Base-by-base conservation (phyloP, 225 moss, liverwort and hornwort species). In the Physcomitrellopsis africana region DNA sequence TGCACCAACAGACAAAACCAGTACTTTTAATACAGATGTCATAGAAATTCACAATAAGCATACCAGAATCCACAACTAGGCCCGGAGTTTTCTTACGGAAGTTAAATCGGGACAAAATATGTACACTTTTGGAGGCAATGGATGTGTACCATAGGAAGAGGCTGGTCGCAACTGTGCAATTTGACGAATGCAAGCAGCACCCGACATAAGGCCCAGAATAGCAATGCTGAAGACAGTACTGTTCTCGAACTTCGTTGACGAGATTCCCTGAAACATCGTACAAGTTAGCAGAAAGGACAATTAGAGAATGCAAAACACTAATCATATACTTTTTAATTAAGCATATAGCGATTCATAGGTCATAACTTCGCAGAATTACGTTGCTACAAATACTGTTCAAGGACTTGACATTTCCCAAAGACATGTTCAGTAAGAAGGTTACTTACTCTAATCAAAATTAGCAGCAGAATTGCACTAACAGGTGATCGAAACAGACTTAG, bases 401-500 rank as follows among this genome's bases (percentile, higher is more conserved):
- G 53, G 52, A 26, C 24, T n/a, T 9, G 0, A 42, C 24, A 19
- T 59, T 13, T 68, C 44, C 47, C 16, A 20, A 27, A 37, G 19
- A 7, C n/a, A 41, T 61, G 24, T 69, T 76, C 22, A 51, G 37
- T 51, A 42, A 16, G 37, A 49, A 60, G 68, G 3, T 60, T 49
- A 49, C 65, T 17, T 62, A 86, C 86, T 77, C 75, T 87, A 11
- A 86, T 71, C 27, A 87, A 37, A 56, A 91, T 74, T 60, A 86
- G 73, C 22, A 89, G 65, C 70, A 91, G 29, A 18, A 81, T 75
- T 68, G 79, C 72, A 70, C 81, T 78, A 51, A 85, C 87, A 76
- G 92, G 89, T 65, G 79, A 77, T 68, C 80, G 85, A 72, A 72
- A 92, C 11, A 92, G 63, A 72, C 81, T 85, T 61, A 89, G 18